These are phyloP conservation scores for Serendipita vermifera DNA, from an alignment of 768 basidiomycete genomes.

Conservation along the genomic window DNA sequence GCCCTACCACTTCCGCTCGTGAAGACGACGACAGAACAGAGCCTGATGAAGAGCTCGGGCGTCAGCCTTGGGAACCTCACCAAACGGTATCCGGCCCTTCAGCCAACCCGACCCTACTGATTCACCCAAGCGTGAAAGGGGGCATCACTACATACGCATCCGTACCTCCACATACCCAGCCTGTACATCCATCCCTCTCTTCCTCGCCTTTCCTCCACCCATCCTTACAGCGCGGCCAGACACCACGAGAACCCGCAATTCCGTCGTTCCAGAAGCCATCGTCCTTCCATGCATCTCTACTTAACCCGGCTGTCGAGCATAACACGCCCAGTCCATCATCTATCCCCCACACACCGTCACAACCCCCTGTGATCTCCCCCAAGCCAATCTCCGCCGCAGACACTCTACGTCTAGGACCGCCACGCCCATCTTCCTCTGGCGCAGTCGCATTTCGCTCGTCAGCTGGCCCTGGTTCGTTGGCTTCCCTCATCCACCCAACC, in stretches of 20 bases:
- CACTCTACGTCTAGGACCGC: background rate
- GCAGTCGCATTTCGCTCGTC: background rate
- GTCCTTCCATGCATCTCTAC: too few species aligned
- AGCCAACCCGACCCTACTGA: background rate
- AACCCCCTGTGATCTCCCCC: background rate
- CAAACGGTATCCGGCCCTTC: background rate
- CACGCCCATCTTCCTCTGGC: background rate
- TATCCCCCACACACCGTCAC: background rate
- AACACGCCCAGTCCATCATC: too few species aligned
- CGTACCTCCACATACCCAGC: background rate
- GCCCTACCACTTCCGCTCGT: too few species aligned
- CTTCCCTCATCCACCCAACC: background rate
- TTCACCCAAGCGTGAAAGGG: background rate
- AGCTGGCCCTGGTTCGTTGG: slow-evolving; percentile 1
- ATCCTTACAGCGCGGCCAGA: background rate
- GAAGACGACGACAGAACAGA: background rate
- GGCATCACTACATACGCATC: background rate
- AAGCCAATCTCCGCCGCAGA: background rate
- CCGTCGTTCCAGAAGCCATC: too few species aligned
- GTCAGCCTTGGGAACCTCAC: background rate
- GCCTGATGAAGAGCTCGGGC: background rate
- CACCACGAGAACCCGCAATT: background rate
- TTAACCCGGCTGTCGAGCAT: too few species aligned
- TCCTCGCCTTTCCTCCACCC: too few species aligned
- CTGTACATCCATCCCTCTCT: background rate